Base-by-base conservation (phyloP, 768 basidiomycete genomes). In the Auricularia auricula-judae region DNA sequence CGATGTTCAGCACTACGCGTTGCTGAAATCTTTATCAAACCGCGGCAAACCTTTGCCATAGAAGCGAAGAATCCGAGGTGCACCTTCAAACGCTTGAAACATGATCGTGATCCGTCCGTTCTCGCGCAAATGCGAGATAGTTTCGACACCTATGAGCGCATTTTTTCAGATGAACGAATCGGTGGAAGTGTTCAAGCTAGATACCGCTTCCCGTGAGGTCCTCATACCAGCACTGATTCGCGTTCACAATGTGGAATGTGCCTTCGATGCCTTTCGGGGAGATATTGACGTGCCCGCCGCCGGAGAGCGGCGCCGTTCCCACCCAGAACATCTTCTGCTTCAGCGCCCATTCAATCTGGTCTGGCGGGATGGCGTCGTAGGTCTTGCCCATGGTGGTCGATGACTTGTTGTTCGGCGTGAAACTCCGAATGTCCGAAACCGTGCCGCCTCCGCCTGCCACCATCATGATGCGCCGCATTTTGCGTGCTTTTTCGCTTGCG, bases 261-360 rank as follows among this genome's bases (percentile, higher is more conserved):
- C 82, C 66, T 21, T 51, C 47, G 21, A 51, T 18, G 47, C 63
- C 67, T 54, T 89, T 89, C 0, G 87, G 86, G 0, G 85, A 87
- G 29, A 89, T 71, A 67, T 89, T 89, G 56, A 90, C 79, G 61
- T 85, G 84, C 0, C 85, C 87, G 11, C 82, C 78, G 0, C 70
- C 71, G 7, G 74, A 76, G n/a, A 88, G 80, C 12, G 87, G 86
- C 0, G 86, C 84, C 2, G 84, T 82, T 0, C 84, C 86, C 11
- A 90, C 86, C 83, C 85, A 89, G 71, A 88, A 89, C 65, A 88
- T 76, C 63, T 87, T 79, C 72, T 89, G 87, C 65, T 80, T 76
- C 34, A 74, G 66, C 11, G 88, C 80, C 86, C 86, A 89, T 63
- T 78, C 74, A 23, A 81, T 69, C 21, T 83, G 75, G 63, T 80